A percentile compares a stretch with the other conserved stretches of the same genome.
phyloP scores from a whole-genome alignment of 352 stramenopile genomes.

The Pythium dissimile region DNA sequence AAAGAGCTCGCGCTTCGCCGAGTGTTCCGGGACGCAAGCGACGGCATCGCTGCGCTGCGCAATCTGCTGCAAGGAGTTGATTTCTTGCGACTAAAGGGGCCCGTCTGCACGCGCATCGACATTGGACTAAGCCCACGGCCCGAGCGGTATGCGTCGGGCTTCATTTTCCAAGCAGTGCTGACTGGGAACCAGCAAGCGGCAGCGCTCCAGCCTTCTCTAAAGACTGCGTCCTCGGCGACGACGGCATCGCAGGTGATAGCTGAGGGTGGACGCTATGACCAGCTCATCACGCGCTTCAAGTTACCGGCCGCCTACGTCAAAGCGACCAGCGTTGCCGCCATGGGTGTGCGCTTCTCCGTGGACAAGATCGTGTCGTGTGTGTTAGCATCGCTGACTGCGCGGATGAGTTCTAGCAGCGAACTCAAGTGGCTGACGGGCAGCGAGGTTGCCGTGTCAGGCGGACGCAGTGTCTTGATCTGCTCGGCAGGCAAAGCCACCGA shows the following conservation, averaged over 20 bases:
- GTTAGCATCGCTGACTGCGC: constrained; percentile 35
- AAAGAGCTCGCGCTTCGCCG: constrained; percentile 57
- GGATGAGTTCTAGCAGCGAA: constrained; percentile 16
- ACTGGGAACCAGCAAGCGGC: constrained; percentile 22
- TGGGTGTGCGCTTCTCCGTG: constrained; percentile 83
- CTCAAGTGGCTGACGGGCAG: constrained; percentile 1
- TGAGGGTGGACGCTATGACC: constrained; percentile 80
- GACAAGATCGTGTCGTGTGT: constrained; percentile 84
- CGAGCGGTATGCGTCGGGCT: constrained; percentile 73
- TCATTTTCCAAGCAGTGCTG: constrained; percentile 84
- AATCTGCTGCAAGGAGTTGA: constrained; percentile 71
- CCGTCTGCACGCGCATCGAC: constrained; percentile 66
- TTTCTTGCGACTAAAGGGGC: constrained; percentile 51
- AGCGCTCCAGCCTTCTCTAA: constrained; percentile 3
- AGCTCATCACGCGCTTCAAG: constrained; percentile 81
- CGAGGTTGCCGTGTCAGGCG: constrained; percentile 34
- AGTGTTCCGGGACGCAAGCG: constrained; percentile 64
- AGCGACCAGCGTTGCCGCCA: constrained; percentile 60
- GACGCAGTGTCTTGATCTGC: constrained; percentile 68
- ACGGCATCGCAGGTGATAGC: constrained; percentile 70
- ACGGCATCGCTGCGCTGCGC: constrained; percentile 59
- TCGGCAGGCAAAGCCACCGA: constrained; percentile 71
- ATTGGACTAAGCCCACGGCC: constrained; percentile 71
- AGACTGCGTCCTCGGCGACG: constrained; percentile 17
- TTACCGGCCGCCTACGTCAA: constrained; percentile 76